phyloP scores from a whole-genome alignment of 371 early-diverging fungal species.

The Mortierella sp. region DNA sequence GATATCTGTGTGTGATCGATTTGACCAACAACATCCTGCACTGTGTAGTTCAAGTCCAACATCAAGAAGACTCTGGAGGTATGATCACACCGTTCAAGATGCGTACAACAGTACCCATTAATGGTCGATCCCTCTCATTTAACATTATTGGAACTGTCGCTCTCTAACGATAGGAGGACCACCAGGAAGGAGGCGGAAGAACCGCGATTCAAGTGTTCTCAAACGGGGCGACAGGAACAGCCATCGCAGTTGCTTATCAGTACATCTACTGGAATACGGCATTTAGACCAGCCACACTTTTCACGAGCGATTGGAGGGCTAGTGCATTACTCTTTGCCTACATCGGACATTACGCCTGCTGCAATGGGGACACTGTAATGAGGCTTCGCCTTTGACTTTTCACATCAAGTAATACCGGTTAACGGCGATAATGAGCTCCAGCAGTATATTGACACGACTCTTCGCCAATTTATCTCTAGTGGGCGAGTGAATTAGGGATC shows the following conservation, averaged over 20 bases:
- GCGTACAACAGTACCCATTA: too few species aligned
- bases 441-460: too few species aligned
- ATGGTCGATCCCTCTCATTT: too few species aligned
- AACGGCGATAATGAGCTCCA: too few species aligned
- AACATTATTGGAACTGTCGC: too few species aligned
- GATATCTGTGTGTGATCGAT: too few species aligned
- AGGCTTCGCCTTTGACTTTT: conserved; percentile 1
- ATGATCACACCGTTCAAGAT: background rate
- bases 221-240: conserved; percentile 79
- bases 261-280: conserved; percentile 54
- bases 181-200: conserved; percentile 64
- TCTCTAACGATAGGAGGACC: conserved; percentile 44
- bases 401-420: background rate
- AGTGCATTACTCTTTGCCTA: conserved; percentile 23
- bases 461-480: conserved; percentile 53
- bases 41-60: conserved; percentile 67
- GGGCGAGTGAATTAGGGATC: conserved; percentile 90
- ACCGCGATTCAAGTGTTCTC: conserved; percentile 83
- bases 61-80: conserved; percentile 77
- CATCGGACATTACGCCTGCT: conserved; percentile 82
- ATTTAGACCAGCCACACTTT: conserved; percentile 45
- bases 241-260: conserved; percentile 71
- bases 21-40: too few species aligned
- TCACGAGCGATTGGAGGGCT: conserved; percentile 66
- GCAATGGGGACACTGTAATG: conserved; percentile 85